phyloP scores from a whole-genome alignment of 2,329 filamentous ascomycete genomes.

The Aspergillus nomiae region DNA sequence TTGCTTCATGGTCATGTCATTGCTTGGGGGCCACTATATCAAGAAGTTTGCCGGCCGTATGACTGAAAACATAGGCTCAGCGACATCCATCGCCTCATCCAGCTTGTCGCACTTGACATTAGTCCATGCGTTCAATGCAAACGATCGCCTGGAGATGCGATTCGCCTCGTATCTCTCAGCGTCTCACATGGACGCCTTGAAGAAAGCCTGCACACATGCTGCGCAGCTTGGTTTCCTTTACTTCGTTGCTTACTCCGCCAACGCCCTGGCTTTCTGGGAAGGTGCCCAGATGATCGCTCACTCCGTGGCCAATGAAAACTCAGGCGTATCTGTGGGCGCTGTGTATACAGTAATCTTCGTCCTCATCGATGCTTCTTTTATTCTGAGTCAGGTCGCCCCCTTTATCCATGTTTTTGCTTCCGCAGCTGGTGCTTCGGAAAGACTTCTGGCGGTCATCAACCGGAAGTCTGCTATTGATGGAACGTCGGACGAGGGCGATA shows the following conservation, averaged over 20 bases:
- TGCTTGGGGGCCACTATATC: slow-evolving; percentile 56
- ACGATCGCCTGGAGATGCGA: slow-evolving; percentile 58
- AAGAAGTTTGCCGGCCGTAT: slow-evolving; percentile 52
- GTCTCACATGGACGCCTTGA: slow-evolving; percentile 55
- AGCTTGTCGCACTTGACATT: slow-evolving; percentile 61
- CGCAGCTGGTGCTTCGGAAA: slow-evolving; percentile 56
- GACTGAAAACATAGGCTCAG: slow-evolving; percentile 55
- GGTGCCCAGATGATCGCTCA: slow-evolving; percentile 59
- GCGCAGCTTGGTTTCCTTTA: slow-evolving; percentile 63
- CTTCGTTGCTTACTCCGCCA: slow-evolving; percentile 68
- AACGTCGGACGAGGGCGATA: slow-evolving; percentile 30
- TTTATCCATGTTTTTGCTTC: slow-evolving; percentile 51
- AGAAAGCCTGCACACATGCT: slow-evolving; percentile 59
- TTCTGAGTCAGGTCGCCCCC: slow-evolving; percentile 41
- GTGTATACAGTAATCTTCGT: slow-evolving; percentile 43
- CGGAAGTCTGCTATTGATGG: slow-evolving; percentile 50
- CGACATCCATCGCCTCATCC: slow-evolving; percentile 64
- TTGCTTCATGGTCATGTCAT: slow-evolving; percentile 61
- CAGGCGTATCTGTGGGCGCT: slow-evolving; percentile 34
- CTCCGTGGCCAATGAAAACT: slow-evolving; percentile 20
- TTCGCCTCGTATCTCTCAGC: slow-evolving; percentile 56
- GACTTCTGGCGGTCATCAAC: slow-evolving; percentile 61
- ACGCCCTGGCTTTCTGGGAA: slow-evolving; percentile 69
- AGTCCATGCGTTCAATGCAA: slow-evolving; percentile 66
- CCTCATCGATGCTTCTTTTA: slow-evolving; percentile 40